phyloP scores from a whole-genome alignment of 2,329 filamentous ascomycete genomes.

The Penicillium sp. region DNA sequence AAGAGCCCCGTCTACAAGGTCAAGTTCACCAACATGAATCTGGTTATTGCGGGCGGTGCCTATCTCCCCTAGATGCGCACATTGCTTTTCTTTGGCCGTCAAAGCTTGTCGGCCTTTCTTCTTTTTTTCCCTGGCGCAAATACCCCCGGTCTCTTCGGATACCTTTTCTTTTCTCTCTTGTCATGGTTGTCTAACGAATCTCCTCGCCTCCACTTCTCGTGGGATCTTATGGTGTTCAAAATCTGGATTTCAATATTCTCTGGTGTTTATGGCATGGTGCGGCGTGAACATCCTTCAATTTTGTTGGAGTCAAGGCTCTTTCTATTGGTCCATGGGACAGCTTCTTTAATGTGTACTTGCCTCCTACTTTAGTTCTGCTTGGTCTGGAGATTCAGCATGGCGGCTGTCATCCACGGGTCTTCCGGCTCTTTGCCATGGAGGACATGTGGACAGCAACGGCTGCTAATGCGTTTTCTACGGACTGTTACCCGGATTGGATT shows the following conservation, averaged over 20 bases:
- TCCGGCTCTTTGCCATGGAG: neutral
- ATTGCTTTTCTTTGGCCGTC: neutral
- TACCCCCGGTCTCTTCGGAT: constrained; percentile 19
- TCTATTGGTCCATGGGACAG: neutral
- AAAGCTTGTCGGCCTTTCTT: neutral
- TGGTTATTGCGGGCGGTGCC: constrained; percentile 80
- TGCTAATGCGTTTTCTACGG: neutral
- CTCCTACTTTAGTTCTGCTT: neutral
- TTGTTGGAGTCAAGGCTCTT: neutral
- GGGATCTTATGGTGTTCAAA: constrained; percentile 14
- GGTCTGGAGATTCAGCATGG: neutral
- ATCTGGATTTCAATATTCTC: constrained; percentile 9
- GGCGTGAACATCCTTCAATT: neutral
- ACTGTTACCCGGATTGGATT: neutral
- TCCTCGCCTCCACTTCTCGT: neutral
- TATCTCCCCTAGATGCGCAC: constrained; percentile 55
- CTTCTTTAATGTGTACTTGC: neutral
- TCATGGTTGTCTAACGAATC: neutral
- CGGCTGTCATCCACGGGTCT: neutral
- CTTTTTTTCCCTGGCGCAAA: constrained; percentile 15
- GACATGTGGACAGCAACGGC: neutral
- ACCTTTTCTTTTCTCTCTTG: constrained; percentile 1
- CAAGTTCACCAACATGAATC: constrained; percentile 91
- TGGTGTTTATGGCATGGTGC: constrained; percentile 17
- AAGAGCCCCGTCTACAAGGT: constrained; percentile 94